These are phyloP conservation scores for Didymella pinodella DNA, from an alignment of 2,329 filamentous ascomycete species.

Conservation along the genomic window DNA sequence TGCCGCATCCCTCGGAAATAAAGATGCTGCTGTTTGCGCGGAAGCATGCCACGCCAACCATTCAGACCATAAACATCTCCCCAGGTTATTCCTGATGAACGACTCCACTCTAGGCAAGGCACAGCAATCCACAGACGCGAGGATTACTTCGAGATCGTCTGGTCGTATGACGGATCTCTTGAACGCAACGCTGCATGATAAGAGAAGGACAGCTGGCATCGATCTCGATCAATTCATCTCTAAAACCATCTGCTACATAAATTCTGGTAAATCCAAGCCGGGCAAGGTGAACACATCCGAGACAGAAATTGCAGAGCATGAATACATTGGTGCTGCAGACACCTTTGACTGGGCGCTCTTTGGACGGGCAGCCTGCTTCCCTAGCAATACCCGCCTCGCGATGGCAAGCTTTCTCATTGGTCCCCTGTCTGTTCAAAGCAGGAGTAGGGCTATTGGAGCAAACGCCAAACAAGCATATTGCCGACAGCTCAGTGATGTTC, in stretches of 20 bases:
- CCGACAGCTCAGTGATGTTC: not conserved
- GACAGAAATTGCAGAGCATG: constrained; percentile 60
- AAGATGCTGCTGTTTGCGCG: too few species aligned
- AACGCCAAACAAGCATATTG: not conserved
- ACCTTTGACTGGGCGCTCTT: constrained; percentile 86
- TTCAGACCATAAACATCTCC: too few species aligned
- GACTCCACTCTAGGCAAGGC: too few species aligned
- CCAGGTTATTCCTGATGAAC: too few species aligned
- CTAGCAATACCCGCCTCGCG: constrained; percentile 74
- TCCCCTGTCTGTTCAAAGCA: constrained; percentile 88
- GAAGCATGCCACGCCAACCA: too few species aligned
- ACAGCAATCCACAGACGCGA: too few species aligned
- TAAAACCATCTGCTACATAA: constrained; percentile 90
- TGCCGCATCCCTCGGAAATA: too few species aligned
- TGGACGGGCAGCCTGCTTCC: constrained; percentile 78
- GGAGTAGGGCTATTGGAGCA: not conserved
- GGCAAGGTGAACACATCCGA: constrained; percentile 62
- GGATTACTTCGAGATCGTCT: not conserved
- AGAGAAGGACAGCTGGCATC: constrained; percentile 75
- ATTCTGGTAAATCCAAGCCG: constrained; percentile 58
- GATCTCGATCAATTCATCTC: constrained; percentile 92
- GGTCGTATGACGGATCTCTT: constrained; percentile 55
- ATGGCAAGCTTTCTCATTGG: constrained; percentile 86
- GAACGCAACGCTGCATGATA: not conserved
- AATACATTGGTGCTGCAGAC: constrained; percentile 70